A percentile compares a stretch with the other conserved stretches of the same genome.
These are phyloP conservation scores for Hansenula lynferdii DNA, from an alignment of 1,139 yeast species.

Conservation along the genomic window DNA sequence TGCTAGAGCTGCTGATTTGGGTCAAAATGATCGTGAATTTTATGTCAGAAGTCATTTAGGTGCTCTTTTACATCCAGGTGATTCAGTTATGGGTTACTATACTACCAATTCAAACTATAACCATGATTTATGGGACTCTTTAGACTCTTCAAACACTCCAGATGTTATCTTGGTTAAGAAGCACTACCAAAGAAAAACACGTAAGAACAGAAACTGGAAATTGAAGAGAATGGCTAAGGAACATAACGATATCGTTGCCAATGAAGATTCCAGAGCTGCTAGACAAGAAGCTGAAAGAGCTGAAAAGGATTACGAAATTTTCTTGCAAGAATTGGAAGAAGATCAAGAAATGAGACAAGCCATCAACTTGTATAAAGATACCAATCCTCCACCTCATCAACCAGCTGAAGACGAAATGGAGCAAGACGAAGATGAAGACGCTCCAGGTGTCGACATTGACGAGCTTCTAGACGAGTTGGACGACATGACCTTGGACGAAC, in stretches of 20 bases:
- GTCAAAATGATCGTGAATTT: slow-evolving; percentile 74
- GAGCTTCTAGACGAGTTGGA: slow-evolving; percentile 89
- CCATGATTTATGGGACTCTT: slow-evolving; percentile 76
- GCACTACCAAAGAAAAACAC: slow-evolving; percentile 74
- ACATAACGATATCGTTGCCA: slow-evolving; percentile 81
- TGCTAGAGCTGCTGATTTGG: slow-evolving; percentile 82
- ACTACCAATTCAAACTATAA: slow-evolving; percentile 82
- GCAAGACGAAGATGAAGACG: slow-evolving; percentile 64
- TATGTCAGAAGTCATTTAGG: slow-evolving; percentile 90
- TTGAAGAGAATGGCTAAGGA: slow-evolving; percentile 98
- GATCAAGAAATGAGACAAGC: slow-evolving; percentile 92
- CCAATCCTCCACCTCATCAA: slow-evolving; percentile 26
- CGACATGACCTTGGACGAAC: slow-evolving; percentile 73
- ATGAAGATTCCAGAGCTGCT: slow-evolving; percentile 71
- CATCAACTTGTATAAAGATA: slow-evolving; percentile 78
- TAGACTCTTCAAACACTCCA: slow-evolving; percentile 56
- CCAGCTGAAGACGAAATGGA: slow-evolving; percentile 33
- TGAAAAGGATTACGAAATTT: slow-evolving; percentile 90
- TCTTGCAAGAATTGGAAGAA: slow-evolving; percentile 96
- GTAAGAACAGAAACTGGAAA: slow-evolving; percentile 88
- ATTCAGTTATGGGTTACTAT: slow-evolving; percentile 87
- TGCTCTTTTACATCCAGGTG: slow-evolving; percentile 93
- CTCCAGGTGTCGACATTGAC: slow-evolving; percentile 72
- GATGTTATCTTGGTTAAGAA: slow-evolving; percentile 93
- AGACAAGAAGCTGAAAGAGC: slow-evolving; percentile 89